Evolutionary conservation across 306 rosid species (phyloP), one percentile per base, ranked within the genome.

Genomic region (Casuarina cunninghamiana): DNA sequence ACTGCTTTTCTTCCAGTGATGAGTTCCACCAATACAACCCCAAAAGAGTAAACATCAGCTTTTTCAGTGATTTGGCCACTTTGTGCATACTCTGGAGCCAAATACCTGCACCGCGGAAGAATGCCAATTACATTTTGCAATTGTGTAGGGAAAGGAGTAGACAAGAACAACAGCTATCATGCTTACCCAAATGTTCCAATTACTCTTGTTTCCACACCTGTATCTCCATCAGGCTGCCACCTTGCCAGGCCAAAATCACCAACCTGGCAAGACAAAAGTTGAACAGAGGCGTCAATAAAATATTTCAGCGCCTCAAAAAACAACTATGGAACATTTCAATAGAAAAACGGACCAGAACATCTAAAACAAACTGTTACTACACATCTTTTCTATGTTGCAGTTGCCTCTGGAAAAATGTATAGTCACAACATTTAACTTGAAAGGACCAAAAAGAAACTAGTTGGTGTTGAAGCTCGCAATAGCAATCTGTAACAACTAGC

Each of bases 161-260:
- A 65, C 19, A 79, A 50, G 6, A 51, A 66, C 57, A 53, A 67
- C 55, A 69, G 48, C 73, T 76, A 32, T 21, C 26, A 63, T 50
- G 71, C 82, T 44, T 84, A 96, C 99, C 99, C 99, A 72, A 96
- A 96, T 44, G 99, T 96, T 88, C 99, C 99, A 74, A 96, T 96
- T 10, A 96, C 98, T 86, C 99, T 84, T 2, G 99, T 96, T 71
- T 96, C 99, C 73, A 96, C 98, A 67, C 98, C 99, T 0, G 87
- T 83, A 75, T 93, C 99, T 72, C 98, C 99, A 73, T 96, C 99
- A 7, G 99, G 99, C 83, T 96, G 99, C 99, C 99, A 96, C 87
- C 99, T 91, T 37, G 99, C 99, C 10, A 96, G 87, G 63, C 99
- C 99, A 82, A 96, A 96, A 84, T 96, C 99, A 70, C 99, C 99